These are phyloP conservation scores for Xerophyta viscosa DNA, from an alignment of 106 monocot species.

Conservation along the genomic window DNA sequence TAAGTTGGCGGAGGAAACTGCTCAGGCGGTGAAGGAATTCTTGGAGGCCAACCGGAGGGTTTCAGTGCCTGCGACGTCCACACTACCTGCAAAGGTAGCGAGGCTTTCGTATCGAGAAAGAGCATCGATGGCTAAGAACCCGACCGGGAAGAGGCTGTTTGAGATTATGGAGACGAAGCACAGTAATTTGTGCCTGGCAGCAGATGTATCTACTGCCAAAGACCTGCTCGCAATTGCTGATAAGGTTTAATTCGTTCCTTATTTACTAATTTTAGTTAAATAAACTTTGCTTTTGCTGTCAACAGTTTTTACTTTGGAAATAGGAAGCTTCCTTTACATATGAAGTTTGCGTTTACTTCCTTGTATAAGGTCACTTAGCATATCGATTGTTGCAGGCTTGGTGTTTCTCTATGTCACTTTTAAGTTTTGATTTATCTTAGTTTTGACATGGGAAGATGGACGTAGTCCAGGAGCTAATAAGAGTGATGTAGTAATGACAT, in stretches of 20 bases:
- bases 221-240: conserved; percentile 77
- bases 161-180: conserved; percentile 89
- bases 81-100: conserved; percentile 5
- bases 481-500: too few species aligned
- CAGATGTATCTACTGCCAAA: conserved; percentile 73
- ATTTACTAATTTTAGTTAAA: too few species aligned
- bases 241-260: conserved; percentile 27
- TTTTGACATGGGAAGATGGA: too few species aligned
- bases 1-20: conserved; percentile 46
- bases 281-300: too few species aligned
- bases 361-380: too few species aligned
- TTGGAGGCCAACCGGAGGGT: conserved; percentile 59
- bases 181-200: conserved; percentile 84
- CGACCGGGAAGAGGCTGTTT: conserved; percentile 65
- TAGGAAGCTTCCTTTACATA: too few species aligned
- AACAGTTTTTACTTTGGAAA: too few species aligned
- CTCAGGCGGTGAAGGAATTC: conserved; percentile 54
- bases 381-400: too few species aligned
- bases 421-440: too few species aligned
- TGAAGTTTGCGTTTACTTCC: too few species aligned
- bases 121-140: conserved; percentile 61
- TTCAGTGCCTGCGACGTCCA: conserved; percentile 25
- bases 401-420: too few species aligned
- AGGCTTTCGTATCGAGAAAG: conserved; percentile 59
- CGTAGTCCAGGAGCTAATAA: too few species aligned